Evolutionary conservation across 352 stramenopile genomes (phyloP).

Genomic region (Pythium pyrilobum): DNA sequence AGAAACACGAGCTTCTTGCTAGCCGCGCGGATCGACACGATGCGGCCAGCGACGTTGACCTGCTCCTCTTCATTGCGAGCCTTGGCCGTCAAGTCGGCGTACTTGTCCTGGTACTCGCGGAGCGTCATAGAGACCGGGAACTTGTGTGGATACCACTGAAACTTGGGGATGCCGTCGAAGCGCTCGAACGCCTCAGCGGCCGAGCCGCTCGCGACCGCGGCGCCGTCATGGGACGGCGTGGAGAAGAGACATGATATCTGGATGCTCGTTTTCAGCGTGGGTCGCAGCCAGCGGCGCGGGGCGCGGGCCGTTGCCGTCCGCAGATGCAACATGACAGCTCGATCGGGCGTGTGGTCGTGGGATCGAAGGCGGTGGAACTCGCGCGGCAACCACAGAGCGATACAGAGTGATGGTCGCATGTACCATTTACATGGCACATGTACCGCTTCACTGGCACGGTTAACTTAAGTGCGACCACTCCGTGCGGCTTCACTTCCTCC

Average conservation of each 20-base stretch:
- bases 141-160: slow-evolving; percentile 55
- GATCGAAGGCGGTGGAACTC: no score
- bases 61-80: slow-evolving; percentile 46
- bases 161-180: slow-evolving; percentile 46
- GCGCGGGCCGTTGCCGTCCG: background rate
- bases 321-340: no score
- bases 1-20: slow-evolving; percentile 85
- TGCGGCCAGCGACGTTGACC: slow-evolving; percentile 55
- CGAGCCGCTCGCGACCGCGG: background rate
- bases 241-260: background rate
- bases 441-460: background rate
- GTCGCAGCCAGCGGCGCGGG: slow-evolving; percentile 1
- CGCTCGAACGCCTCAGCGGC: slow-evolving; percentile 43
- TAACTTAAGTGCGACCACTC: slow-evolving; percentile 1
- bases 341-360: no score
- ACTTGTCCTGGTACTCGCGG: slow-evolving; percentile 54
- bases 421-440: background rate
- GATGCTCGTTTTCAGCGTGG: background rate
- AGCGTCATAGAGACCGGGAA: slow-evolving; percentile 69
- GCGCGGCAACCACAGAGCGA: no score
- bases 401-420: slow-evolving; percentile 2
- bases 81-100: slow-evolving; percentile 43
- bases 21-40: slow-evolving; percentile 68
- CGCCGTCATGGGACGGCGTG: background rate
- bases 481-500: background rate